Evolutionary conservation across 768 basidiomycete species (phyloP).

Genomic region (Cystofilobasidium macerans): DNA sequence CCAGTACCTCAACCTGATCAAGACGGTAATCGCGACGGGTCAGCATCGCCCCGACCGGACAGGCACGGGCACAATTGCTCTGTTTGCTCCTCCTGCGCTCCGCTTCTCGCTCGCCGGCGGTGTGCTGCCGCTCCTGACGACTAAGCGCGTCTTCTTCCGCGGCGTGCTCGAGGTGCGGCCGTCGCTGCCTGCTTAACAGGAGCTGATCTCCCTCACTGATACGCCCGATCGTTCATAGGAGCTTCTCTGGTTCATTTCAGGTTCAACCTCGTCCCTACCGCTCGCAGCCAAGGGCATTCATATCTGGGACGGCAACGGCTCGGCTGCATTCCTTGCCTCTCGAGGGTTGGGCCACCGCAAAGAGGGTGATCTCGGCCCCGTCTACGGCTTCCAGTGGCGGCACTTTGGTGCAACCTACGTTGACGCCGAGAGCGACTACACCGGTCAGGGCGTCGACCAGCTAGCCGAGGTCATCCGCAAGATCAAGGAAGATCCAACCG

Average conservation of each 20-base stretch:
- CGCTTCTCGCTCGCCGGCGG: constrained; percentile 71
- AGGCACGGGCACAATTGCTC: constrained; percentile 80
- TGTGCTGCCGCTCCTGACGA: constrained; percentile 79
- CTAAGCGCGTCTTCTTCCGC: constrained; percentile 83
- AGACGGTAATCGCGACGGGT: constrained; percentile 61
- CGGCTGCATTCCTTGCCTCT: constrained; percentile 69
- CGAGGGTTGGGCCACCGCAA: constrained; percentile 71
- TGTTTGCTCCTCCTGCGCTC: constrained; percentile 82
- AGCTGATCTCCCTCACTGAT: neutral
- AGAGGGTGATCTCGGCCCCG: constrained; percentile 88
- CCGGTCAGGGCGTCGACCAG: constrained; percentile 83
- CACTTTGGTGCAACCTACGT: constrained; percentile 79
- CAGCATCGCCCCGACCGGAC: constrained; percentile 79
- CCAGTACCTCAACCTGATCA: constrained; percentile 78
- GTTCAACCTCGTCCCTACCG: constrained; percentile 65
- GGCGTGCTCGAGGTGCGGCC: constrained; percentile 58
- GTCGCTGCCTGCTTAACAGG: neutral
- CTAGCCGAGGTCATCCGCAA: constrained; percentile 75
- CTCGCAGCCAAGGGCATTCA: constrained; percentile 73
- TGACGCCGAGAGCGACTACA: constrained; percentile 45
- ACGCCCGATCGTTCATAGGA: constrained; percentile 41
- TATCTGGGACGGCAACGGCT: constrained; percentile 98
- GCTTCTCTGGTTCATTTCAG: constrained; percentile 84
- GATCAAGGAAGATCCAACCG: constrained; percentile 84
- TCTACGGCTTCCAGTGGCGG: constrained; percentile 95